Evolutionary conservation across 441 rosid genomes (phyloP).

Genomic region (Erodium moschatum): DNA sequence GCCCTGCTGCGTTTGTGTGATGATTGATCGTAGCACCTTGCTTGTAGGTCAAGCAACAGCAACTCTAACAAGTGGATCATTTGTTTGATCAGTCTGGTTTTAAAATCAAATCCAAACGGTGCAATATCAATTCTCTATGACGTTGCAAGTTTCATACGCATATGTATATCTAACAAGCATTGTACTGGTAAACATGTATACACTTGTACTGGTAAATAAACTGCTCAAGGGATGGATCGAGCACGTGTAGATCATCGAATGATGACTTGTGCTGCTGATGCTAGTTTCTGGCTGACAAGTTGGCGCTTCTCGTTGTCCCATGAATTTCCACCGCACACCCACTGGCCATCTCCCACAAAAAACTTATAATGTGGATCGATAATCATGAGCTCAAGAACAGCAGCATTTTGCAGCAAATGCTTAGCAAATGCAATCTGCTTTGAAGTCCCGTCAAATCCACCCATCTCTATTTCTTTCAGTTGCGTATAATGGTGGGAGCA

Average conservation of each 20-base stretch:
- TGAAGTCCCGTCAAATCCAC: neutral
- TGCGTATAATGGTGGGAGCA: neutral
- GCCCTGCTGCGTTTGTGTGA: too few species aligned
- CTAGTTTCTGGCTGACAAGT: neutral
- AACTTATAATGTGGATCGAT: neutral
- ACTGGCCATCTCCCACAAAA: conserved; percentile 2
- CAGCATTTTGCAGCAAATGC: neutral
- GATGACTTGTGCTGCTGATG: neutral
- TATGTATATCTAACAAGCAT: neutral
- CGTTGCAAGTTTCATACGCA: too few species aligned
- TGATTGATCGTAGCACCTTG: neutral
- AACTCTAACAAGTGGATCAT: neutral
- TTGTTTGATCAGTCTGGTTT: neutral
- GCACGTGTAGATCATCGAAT: neutral
- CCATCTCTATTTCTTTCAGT: neutral
- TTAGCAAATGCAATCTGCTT: neutral
- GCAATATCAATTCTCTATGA: too few species aligned
- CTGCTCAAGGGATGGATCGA: too few species aligned
- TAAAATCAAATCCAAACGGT: too few species aligned
- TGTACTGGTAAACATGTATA: too few species aligned
- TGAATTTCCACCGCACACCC: neutral
- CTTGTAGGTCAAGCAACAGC: conserved; percentile 8
- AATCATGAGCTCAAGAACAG: neutral
- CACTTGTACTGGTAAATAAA: too few species aligned
- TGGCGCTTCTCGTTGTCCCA: conserved; percentile 1